Percentiles rank a stretch among this genome's conserved stretches.
Evolutionary conservation across 345 rosid species (phyloP).

Genomic region (Physaria fendleri): DNA sequence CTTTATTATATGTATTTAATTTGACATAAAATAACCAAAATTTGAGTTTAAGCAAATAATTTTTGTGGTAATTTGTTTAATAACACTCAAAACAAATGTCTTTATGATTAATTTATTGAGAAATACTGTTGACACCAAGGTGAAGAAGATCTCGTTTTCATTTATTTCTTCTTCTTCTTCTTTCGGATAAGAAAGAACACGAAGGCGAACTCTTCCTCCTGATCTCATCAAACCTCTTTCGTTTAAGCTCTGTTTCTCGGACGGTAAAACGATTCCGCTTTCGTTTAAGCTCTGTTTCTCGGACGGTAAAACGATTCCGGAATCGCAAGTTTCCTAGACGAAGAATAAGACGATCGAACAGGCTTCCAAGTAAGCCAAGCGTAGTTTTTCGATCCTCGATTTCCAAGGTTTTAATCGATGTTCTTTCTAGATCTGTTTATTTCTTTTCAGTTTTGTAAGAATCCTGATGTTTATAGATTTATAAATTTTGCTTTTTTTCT

Average conservation of each 20-base stretch:
- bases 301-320: not conserved
- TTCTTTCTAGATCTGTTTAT: conserved; percentile 22
- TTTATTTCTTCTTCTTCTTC: no score
- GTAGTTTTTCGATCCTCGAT: conserved; percentile 25
- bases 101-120: conserved; percentile 3
- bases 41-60: no score
- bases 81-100: no score
- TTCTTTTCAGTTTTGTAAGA: conserved; percentile 26
- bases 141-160: not conserved
- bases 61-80: no score
- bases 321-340: not conserved
- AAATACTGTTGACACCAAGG: not conserved
- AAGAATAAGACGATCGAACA: not conserved
- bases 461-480: conserved; percentile 3
- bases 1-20: no score
- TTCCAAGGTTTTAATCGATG: conserved; percentile 12
- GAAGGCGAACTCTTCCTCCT: conserved; percentile 25
- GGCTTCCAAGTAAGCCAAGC: conserved; percentile 33
- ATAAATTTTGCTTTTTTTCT: not conserved
- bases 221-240: conserved; percentile 13
- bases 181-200: conserved; percentile 22
- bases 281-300: conserved; percentile 3
- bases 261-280: no score
- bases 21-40: no score
- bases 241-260: no score